Percentiles rank a stretch among this genome's conserved stretches.
These are phyloP conservation scores for Amaranthus hypochondriacus DNA, from an alignment of 148 eudicot genomes.

Conservation along the genomic window DNA sequence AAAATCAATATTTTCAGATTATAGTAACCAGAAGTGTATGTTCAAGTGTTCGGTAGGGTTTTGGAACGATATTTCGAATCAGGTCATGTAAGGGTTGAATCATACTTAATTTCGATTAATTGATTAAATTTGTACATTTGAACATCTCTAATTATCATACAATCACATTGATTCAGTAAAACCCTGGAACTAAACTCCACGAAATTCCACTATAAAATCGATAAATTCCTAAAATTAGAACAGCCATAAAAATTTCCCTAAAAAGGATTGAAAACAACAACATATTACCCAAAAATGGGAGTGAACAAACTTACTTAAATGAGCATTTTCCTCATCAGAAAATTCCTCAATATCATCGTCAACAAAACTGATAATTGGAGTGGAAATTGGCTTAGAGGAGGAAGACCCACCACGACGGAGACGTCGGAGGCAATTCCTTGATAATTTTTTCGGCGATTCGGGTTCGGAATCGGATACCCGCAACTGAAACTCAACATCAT, in stretches of 20 bases:
- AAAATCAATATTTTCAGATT: too few relatives aligned
- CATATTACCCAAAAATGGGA: background rate
- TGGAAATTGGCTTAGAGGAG: slow-evolving; percentile 6
- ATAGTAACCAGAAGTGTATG: too few relatives aligned
- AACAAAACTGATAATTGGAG: slow-evolving; percentile 18
- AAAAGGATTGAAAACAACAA: background rate
- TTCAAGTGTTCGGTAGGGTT: too few relatives aligned
- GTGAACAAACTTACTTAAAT: slow-evolving; percentile 31
- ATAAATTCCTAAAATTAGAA: background rate
- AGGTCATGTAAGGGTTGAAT: too few relatives aligned
- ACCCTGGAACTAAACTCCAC: background rate
- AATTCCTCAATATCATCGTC: slow-evolving; percentile 88
- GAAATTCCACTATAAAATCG: background rate
- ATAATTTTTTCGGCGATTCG: slow-evolving; percentile 17
- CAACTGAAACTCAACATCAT: slow-evolving; percentile 31
- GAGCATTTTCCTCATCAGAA: slow-evolving; percentile 46
- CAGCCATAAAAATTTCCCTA: background rate
- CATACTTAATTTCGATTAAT: too few relatives aligned
- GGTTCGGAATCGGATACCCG: slow-evolving; percentile 37
- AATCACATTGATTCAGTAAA: background rate
- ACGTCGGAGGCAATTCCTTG: slow-evolving; percentile 24
- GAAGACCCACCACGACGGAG: slow-evolving; percentile 51
- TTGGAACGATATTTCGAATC: too few relatives aligned
- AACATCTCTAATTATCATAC: too few relatives aligned
- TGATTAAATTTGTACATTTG: too few relatives aligned